Evolutionary conservation across 345 rosid species (phyloP).

Genomic region (Syzygium grande): DNA sequence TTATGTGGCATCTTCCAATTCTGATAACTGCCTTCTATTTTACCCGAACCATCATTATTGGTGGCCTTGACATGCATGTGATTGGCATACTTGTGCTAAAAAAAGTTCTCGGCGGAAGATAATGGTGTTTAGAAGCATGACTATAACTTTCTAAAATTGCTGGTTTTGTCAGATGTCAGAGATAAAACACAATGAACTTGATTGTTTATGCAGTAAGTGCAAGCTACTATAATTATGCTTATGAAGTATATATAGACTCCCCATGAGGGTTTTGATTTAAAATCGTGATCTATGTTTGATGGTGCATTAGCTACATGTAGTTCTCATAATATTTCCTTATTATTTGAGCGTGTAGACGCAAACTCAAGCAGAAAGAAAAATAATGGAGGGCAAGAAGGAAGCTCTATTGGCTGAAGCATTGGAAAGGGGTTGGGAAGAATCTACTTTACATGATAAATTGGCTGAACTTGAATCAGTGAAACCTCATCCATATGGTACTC

Average conservation of each 20-base stretch:
- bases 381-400: constrained; percentile 44
- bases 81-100: background rate
- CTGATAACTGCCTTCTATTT: background rate
- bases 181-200: background rate
- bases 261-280: background rate
- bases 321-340: background rate
- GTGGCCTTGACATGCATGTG: background rate
- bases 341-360: constrained; percentile 36
- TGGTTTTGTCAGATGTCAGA: background rate
- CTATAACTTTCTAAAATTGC: background rate
- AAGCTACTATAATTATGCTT: background rate
- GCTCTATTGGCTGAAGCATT: constrained; percentile 42
- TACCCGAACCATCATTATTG: background rate
- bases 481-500: constrained; percentile 49
- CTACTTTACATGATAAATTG: constrained; percentile 33
- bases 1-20: background rate
- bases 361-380: constrained; percentile 65
- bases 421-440: constrained; percentile 18
- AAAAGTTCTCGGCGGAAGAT: background rate
- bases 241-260: background rate
- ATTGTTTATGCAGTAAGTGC: background rate
- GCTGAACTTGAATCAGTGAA: constrained; percentile 43
- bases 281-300: background rate
- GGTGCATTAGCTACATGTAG: background rate
- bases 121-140: background rate